These are phyloP conservation scores for Pyrenophora seminiperda DNA, from an alignment of 2,329 filamentous ascomycete genomes.

Conservation along the genomic window DNA sequence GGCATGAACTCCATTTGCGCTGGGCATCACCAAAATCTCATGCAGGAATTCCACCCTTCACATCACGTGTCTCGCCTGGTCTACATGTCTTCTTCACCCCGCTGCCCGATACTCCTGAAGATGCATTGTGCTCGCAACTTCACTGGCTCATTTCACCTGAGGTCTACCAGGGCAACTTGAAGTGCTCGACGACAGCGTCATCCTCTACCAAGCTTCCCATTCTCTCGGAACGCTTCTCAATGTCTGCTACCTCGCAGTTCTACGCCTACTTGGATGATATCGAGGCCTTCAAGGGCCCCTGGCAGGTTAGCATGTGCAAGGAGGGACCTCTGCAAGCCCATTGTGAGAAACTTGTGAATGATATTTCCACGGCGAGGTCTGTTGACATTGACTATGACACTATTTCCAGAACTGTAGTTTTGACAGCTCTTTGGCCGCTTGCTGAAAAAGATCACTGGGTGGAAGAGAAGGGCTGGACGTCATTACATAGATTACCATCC, in stretches of 20 bases:
- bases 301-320: conserved; percentile 60
- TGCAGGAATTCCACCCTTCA: conserved; percentile 69
- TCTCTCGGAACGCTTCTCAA: conserved; percentile 64
- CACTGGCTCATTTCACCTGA: conserved; percentile 47
- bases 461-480: conserved; percentile 48
- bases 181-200: conserved; percentile 61
- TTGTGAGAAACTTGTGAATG: conserved; percentile 58
- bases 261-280: conserved; percentile 68
- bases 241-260: conserved; percentile 70
- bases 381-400: conserved; percentile 80
- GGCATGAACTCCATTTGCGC: conserved; percentile 75
- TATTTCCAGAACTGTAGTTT: conserved; percentile 66
- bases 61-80: conserved; percentile 76
- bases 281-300: conserved; percentile 59
- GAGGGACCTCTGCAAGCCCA: conserved; percentile 4
- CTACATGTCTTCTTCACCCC: conserved; percentile 81
- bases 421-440: conserved; percentile 67
- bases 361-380: conserved; percentile 61
- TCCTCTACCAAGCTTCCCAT: conserved; percentile 67
- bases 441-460: conserved; percentile 8
- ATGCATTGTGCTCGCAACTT: conserved; percentile 62
- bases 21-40: conserved; percentile 70
- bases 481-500: too few relatives aligned
- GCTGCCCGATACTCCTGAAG: conserved; percentile 39
- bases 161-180: conserved; percentile 58